Evolutionary conservation across 495 filamentous ascomycete species (phyloP).

Genomic region (Pyrenula massariospora): DNA sequence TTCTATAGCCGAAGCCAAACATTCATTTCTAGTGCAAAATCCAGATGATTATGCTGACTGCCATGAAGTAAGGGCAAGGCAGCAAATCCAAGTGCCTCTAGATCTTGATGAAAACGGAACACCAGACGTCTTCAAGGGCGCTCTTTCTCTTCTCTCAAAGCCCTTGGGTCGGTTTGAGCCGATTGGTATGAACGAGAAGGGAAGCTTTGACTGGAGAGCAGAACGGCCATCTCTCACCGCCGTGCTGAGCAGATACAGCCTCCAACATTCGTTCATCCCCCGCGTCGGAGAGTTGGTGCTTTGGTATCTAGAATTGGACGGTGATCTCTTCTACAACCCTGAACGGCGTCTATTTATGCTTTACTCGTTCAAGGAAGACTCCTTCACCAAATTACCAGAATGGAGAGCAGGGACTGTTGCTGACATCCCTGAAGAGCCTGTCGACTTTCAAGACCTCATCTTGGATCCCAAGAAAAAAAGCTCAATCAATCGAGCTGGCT

Average conservation of each 20-base stretch:
- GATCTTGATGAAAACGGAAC: constrained; percentile 30
- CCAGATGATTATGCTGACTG: no score
- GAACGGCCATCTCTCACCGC: constrained; percentile 25
- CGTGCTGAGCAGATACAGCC: constrained; percentile 6
- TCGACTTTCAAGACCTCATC: constrained; percentile 30
- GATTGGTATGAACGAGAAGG: constrained; percentile 25
- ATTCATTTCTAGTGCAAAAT: no score
- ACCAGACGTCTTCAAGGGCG: constrained; percentile 36
- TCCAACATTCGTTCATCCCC: constrained; percentile 39
- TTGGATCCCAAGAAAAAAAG: constrained; percentile 21
- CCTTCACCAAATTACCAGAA: constrained; percentile 22
- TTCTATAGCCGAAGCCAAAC: no score
- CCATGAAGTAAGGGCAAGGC: neutral
- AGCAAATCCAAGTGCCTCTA: neutral
- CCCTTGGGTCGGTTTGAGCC: neutral
- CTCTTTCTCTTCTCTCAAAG: constrained; percentile 13
- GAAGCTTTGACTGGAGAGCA: constrained; percentile 42
- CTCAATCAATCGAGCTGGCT: constrained; percentile 40
- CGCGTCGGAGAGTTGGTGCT: constrained; percentile 48
- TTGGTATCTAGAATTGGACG: constrained; percentile 28
- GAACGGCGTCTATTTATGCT: constrained; percentile 17
- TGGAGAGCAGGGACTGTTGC: constrained; percentile 49
- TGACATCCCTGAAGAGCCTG: constrained; percentile 26
- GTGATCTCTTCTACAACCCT: constrained; percentile 23
- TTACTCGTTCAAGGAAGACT: constrained; percentile 14